Evolutionary conservation across 2,329 filamentous ascomycete species (phyloP).

Genomic region (Pseudogymnoascus sp.): DNA sequence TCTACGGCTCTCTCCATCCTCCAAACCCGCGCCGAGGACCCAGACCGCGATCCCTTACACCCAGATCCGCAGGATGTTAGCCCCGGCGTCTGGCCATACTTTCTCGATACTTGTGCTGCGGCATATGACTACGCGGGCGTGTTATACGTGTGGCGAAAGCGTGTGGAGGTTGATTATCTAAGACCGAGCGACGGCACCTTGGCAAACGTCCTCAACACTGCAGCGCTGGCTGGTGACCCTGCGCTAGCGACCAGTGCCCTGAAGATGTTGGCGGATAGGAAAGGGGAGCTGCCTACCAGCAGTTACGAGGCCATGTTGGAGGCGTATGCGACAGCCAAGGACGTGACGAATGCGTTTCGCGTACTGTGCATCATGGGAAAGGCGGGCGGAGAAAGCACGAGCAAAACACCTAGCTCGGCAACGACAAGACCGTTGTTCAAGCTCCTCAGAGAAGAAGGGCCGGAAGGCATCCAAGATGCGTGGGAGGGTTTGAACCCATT

Average conservation of each 20-base stretch:
- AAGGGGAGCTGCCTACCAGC: slow-evolving; percentile 49
- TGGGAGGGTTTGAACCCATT: slow-evolving; percentile 51
- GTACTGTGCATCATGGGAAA: slow-evolving; percentile 67
- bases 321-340: slow-evolving; percentile 52
- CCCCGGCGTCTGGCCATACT: slow-evolving; percentile 55
- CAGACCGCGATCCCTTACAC: slow-evolving; percentile 33
- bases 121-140: slow-evolving; percentile 52
- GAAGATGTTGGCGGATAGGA: slow-evolving; percentile 51
- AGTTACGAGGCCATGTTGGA: slow-evolving; percentile 78
- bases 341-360: slow-evolving; percentile 59
- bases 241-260: slow-evolving; percentile 64
- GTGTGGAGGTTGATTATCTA: slow-evolving; percentile 51
- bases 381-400: slow-evolving; percentile 40
- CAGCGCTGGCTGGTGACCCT: slow-evolving; percentile 59
- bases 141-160: slow-evolving; percentile 61
- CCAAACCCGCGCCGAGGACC: slow-evolving; percentile 42
- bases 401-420: slow-evolving; percentile 37
- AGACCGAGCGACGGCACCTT: slow-evolving; percentile 58
- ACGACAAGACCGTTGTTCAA: slow-evolving; percentile 57
- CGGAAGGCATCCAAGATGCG: slow-evolving; percentile 39
- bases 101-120: slow-evolving; percentile 66
- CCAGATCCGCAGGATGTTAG: slow-evolving; percentile 35
- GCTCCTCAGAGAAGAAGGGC: slow-evolving; percentile 41
- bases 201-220: slow-evolving; percentile 62
- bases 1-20: slow-evolving; percentile 69